phyloP scores from a whole-genome alignment of 176 grass and related monocot genomes.

The Ampelocalamus luodianensis region DNA sequence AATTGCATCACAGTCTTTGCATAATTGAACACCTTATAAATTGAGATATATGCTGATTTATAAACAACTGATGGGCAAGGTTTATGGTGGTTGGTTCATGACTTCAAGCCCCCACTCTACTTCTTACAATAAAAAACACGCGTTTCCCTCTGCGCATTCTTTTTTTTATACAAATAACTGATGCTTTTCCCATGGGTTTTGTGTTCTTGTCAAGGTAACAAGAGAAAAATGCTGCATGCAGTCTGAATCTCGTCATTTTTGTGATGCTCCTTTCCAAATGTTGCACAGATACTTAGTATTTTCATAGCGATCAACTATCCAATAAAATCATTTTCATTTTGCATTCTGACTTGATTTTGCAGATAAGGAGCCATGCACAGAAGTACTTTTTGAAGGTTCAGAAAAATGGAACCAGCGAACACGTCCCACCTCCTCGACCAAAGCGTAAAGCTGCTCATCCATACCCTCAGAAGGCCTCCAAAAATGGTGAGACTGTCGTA shows the following conservation, averaged over 20 bases:
- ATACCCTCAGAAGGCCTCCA: slow-evolving; percentile 95
- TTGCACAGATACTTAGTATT: background rate
- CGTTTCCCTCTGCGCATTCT: background rate
- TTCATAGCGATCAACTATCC: slow-evolving; percentile 9
- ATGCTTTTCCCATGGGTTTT: background rate
- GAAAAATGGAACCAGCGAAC: slow-evolving; percentile 92
- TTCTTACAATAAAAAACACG: background rate
- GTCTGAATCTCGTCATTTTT: background rate
- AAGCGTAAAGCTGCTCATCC: slow-evolving; percentile 99
- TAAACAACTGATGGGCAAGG: background rate
- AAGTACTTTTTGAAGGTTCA: slow-evolving; percentile 99
- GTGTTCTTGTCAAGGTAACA: slow-evolving; percentile 1
- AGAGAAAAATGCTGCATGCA: background rate
- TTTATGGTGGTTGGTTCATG: background rate
- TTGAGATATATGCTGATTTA: background rate
- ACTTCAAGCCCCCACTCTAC: background rate
- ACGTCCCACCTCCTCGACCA: slow-evolving; percentile 93
- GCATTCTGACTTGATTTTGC: slow-evolving; percentile 30
- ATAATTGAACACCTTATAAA: background rate
- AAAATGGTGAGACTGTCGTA: slow-evolving; percentile 70
- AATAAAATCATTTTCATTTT: slow-evolving; percentile 6
- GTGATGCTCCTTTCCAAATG: slow-evolving; percentile 1
- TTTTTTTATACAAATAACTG: background rate
- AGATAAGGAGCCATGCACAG: slow-evolving; percentile 98
- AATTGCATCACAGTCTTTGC: background rate